Conservation (phyloP, 768 basidiomycete genomes). For the Xerocomellus amylosporus region DNA sequence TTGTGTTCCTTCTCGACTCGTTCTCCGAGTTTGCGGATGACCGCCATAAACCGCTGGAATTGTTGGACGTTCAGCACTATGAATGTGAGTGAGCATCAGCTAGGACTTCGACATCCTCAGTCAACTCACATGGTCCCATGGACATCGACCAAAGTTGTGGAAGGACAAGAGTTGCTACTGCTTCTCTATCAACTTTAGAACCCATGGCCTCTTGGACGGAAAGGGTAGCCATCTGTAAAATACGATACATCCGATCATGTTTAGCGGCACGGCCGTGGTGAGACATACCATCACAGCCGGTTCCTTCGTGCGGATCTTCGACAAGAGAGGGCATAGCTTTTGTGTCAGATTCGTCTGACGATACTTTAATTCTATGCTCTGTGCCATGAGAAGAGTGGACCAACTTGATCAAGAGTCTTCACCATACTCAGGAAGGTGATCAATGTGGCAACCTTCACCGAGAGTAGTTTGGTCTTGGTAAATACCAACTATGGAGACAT, state of each 20-base stretch:
- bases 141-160: conserved; percentile 98
- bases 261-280: background rate
- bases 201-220: conserved; percentile 97
- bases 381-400: conserved; percentile 6
- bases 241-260: background rate
- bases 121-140: conserved; percentile 80
- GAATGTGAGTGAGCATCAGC: conserved; percentile 2
- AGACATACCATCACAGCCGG: conserved; percentile 81
- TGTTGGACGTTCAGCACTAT: conserved; percentile 79
- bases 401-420: conserved; percentile 83
- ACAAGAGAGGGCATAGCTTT: conserved; percentile 90
- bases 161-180: conserved; percentile 82
- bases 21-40: conserved; percentile 72
- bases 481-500: conserved; percentile 70
- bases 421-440: conserved; percentile 84
- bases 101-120: background rate
- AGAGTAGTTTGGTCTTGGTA: conserved; percentile 83
- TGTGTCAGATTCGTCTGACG: conserved; percentile 83
- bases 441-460: conserved; percentile 89
- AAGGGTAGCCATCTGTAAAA: conserved; percentile 74
- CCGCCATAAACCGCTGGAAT: conserved; percentile 89
- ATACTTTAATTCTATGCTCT: background rate
- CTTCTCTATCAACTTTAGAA: conserved; percentile 88
- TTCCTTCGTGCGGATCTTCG: conserved; percentile 95
- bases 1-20: conserved; percentile 92